Evolutionary conservation across 805 yeast species (phyloP), one percentile per base, ranked within the genome.

Genomic region (Lachancea mirantina): DNA sequence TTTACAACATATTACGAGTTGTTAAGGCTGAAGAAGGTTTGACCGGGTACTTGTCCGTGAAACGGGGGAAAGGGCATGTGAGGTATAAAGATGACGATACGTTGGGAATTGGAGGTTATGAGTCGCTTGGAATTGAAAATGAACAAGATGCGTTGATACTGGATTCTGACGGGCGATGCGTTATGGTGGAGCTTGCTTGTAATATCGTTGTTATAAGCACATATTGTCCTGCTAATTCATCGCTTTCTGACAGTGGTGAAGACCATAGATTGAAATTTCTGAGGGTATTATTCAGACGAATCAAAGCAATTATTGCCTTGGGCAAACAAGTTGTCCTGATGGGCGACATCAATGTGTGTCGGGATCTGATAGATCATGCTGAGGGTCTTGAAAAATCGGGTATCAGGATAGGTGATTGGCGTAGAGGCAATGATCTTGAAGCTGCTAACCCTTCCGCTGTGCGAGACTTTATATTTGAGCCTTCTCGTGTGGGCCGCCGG

Each of bases 211-310:
- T 83, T 0, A 70, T 83, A 27, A 65, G 78, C 0, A 67, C 79
- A 4, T 89, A 89, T 50, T 89, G 96, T 52, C 97, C 97, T 0
- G 97, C 97, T 1, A 84, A 85, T 52, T 84, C 96, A 0, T 65
- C 66, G 55, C 72, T 69, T 1, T 73, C 85, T 0, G 80, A 72
- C 16, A 79, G 74, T 18, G 94, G 76, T 9, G 82, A 77, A 42
- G 49, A 46, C 8, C 78, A 65, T 43, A 58, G 94, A 31, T 43
- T 74, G 23, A 56, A 62, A 10, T 89, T 84, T 46, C 60, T 84
- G 32, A 61, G 63, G 14, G 57, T 72, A 2, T 52, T 89, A 29
- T 72, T 85, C 32, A 58, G 68, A 34, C 68, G 98, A 27, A 70
- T 83, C 11, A 58, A 70, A 20, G 68, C 67, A 22, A 62, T 89